phyloP scores from a whole-genome alignment of 106 monocot genomes.

The Phalaenopsis aphrodite region DNA sequence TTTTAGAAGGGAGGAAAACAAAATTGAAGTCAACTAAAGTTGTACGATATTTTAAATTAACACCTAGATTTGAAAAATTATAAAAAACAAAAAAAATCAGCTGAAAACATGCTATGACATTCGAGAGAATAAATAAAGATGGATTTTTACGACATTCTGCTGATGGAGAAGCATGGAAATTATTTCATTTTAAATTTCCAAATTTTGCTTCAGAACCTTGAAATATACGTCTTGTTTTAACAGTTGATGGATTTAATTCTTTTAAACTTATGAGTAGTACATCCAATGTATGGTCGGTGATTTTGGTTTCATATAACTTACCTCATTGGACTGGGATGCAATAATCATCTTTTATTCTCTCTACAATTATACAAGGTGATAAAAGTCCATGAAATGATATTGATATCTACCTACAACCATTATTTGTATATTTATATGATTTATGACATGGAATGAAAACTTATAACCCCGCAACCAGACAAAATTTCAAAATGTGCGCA shows the following conservation, averaged over 20 bases:
- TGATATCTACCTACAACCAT: constrained; percentile 1
- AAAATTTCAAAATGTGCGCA: neutral
- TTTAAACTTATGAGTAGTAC: neutral
- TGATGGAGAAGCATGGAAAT: constrained; percentile 1
- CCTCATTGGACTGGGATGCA: neutral
- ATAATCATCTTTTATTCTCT: neutral
- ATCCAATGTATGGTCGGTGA: neutral
- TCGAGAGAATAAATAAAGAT: neutral
- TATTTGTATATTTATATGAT: neutral
- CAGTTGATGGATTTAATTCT: constrained; percentile 7
- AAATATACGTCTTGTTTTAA: too few species aligned
- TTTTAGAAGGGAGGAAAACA: too few species aligned
- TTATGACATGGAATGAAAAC: too few species aligned
- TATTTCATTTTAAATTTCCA: neutral
- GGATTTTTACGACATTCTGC: constrained; percentile 1
- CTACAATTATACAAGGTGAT: neutral
- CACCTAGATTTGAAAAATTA: neutral
- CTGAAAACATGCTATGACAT: neutral
- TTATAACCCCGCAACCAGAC: too few species aligned
- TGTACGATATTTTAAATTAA: constrained; percentile 3
- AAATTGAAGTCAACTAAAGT: constrained; percentile 1
- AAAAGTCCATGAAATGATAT: neutral
- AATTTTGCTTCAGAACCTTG: neutral
- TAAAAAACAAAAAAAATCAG: neutral
- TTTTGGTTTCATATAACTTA: neutral